phyloP scores from a whole-genome alignment of 208 protist genomes.

The Zelonia costaricensis region DNA sequence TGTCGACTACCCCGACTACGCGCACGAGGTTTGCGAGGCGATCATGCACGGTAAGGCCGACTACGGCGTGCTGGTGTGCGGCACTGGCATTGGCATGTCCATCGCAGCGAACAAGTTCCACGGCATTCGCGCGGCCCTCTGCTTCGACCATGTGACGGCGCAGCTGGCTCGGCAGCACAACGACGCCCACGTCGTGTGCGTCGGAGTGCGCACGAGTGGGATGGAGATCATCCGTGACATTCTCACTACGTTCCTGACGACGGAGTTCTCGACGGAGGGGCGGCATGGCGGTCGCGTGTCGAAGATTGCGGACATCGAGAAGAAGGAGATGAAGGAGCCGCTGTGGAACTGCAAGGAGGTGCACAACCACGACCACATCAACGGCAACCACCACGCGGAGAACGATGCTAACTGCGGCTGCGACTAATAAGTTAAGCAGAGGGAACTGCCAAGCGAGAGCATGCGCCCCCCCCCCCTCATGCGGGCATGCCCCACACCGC shows the following conservation, averaged over 20 bases:
- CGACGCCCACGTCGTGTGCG: conserved; percentile 92
- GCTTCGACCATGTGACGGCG: conserved; percentile 92
- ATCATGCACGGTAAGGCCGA: conserved; percentile 69
- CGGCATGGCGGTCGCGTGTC: conserved; percentile 67
- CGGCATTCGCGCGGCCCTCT: conserved; percentile 93
- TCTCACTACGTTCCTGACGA: conserved; percentile 84
- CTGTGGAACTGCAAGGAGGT: too few relatives aligned
- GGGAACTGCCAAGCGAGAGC: too few relatives aligned
- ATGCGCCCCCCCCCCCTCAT: too few relatives aligned
- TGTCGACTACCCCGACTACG: conserved; percentile 95
- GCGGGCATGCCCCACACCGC: too few relatives aligned
- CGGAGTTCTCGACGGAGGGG: conserved; percentile 77
- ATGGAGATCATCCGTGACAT: conserved; percentile 87
- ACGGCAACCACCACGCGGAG: too few relatives aligned
- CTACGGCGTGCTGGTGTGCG: conserved; percentile 90
- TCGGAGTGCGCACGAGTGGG: conserved; percentile 85
- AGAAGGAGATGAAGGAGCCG: conserved; percentile 5
- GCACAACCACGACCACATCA: too few relatives aligned
- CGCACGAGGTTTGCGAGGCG: conserved; percentile 54
- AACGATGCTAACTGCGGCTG: too few relatives aligned
- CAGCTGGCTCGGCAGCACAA: conserved; percentile 89
- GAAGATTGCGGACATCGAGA: conserved; percentile 59
- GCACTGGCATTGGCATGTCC: conserved; percentile 95
- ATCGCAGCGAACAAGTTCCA: conserved; percentile 95
- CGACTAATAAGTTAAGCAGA: too few relatives aligned